Evolutionary conservation across 352 stramenopile genomes (phyloP).

Genomic region (Phytophthora ohioensis): DNA sequence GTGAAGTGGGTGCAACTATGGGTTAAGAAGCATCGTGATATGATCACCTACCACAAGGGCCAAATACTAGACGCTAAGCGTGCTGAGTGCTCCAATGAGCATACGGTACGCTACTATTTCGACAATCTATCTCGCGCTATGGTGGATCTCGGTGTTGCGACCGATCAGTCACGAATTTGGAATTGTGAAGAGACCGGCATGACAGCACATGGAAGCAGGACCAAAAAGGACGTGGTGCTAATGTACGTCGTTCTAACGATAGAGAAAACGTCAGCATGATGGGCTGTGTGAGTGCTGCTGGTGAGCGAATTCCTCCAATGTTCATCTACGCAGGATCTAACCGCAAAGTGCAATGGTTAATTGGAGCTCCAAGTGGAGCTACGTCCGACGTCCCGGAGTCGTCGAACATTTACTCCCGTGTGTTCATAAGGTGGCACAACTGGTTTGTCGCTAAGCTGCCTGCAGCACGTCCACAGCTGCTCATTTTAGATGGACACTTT

Average conservation of each 20-base stretch:
- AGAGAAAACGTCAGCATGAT: constrained; percentile 17
- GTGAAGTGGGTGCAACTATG: constrained; percentile 6
- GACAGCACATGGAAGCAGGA: background rate
- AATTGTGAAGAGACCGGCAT: constrained; percentile 15
- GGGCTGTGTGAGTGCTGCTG: constrained; percentile 14
- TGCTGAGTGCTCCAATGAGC: constrained; percentile 4
- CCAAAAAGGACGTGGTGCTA: constrained; percentile 2
- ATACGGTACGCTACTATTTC: constrained; percentile 10
- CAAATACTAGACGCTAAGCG: constrained; percentile 14
- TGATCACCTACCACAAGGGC: constrained; percentile 3
- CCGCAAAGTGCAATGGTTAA: constrained; percentile 2
- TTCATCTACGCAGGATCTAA: constrained; percentile 3
- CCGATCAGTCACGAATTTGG: constrained; percentile 6
- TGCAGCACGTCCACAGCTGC: background rate
- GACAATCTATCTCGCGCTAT: constrained; percentile 1
- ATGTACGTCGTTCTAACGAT: background rate
- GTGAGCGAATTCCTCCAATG: background rate
- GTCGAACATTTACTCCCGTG: background rate
- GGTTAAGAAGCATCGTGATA: background rate
- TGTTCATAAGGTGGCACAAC: constrained; percentile 6
- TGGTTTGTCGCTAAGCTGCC: background rate
- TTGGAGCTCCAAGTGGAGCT: background rate
- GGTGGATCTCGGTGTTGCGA: constrained; percentile 1
- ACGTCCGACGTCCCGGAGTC: background rate
- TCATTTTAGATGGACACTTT: constrained; percentile 10